Conservation (phyloP, 2,329 filamentous ascomycete species). For the Pseudomassariella vexata region DNA sequence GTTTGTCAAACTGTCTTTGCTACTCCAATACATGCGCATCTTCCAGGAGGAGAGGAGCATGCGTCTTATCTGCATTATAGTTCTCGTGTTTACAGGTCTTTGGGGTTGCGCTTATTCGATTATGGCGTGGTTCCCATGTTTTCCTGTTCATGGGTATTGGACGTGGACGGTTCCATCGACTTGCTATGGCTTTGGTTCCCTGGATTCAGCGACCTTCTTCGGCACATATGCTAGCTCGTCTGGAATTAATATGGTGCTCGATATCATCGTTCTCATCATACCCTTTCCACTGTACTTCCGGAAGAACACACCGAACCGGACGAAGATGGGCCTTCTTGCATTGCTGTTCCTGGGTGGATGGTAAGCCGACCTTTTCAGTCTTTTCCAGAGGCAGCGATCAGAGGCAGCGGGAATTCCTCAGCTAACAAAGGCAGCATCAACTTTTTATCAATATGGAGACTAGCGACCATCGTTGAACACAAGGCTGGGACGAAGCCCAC, state of each 20-base stretch:
- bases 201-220: slow-evolving; percentile 9
- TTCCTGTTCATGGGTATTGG: slow-evolving; percentile 17
- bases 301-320: slow-evolving; percentile 6
- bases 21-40: slow-evolving; percentile 21
- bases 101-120: slow-evolving; percentile 19
- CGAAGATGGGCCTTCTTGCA: slow-evolving; percentile 12
- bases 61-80: slow-evolving; percentile 10
- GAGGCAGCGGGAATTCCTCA: neutral
- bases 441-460: slow-evolving; percentile 22
- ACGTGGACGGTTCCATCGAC: slow-evolving; percentile 1
- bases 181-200: slow-evolving; percentile 17
- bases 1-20: slow-evolving; percentile 20
- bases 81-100: slow-evolving; percentile 11
- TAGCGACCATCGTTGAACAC: slow-evolving; percentile 21
- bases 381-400: neutral
- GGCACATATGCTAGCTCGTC: slow-evolving; percentile 12
- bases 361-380: slow-evolving; percentile 8
- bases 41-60: slow-evolving; percentile 9
- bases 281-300: slow-evolving; percentile 15
- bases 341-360: slow-evolving; percentile 12
- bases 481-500: slow-evolving; percentile 21
- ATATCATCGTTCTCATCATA: slow-evolving; percentile 14
- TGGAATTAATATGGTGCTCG: slow-evolving; percentile 13
- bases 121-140: slow-evolving; percentile 19
- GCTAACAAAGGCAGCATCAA: slow-evolving; percentile 8